Evolutionary conservation across 1,139 yeast species (phyloP), one percentile per base, ranked within the genome.

Genomic region (Tardiomyces blankii): DNA sequence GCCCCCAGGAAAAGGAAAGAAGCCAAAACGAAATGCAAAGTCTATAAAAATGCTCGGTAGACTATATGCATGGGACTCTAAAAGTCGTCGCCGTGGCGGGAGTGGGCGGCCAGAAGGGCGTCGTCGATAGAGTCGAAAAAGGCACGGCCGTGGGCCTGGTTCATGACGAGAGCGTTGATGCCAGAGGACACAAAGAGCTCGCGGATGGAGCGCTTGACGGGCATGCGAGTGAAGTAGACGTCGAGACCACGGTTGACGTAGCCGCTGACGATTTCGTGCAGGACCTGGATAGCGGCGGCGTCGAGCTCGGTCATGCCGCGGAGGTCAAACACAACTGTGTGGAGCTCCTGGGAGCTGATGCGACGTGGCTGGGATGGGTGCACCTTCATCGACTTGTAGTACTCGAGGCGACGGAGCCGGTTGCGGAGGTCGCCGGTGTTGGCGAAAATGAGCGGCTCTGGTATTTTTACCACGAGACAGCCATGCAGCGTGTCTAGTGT

Each of bases 381-480:
- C 1, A 82, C 82, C 44, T 72, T 76, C 27, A 86, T 74, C 0
- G 96, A 83, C 0, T 97, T 96, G 57, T 85, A 88, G 57, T 78
- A 67, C 59, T 91, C 97, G 19, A 91, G 73, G 46, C 97, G 68
- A 48, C 78, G 74, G 45, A 91, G 69, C 27, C 97, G 69, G 42
- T 82, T 72, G 49, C 84, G 78, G 53, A 91, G 69, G 59, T 89
- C 96, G 49, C 82, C 85, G 16, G 94, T 78, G 60, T 91, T 91
- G 38, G 96, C 88, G 63, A 91, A 91, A 1, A 95, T 87, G 48
- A 91, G 68, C 1, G 97, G 96, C 59, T 91, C 97, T 0, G 97
- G 94, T 38, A 91, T 79, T 54, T 82, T 86, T 32, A 89, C 83
- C 42, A 89, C 82, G 44, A 91, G 69, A 57, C 95, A 85, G 1